These are phyloP conservation scores for Teunomyces panamensis DNA, from an alignment of 805 yeast genomes.

Conservation along the genomic window DNA sequence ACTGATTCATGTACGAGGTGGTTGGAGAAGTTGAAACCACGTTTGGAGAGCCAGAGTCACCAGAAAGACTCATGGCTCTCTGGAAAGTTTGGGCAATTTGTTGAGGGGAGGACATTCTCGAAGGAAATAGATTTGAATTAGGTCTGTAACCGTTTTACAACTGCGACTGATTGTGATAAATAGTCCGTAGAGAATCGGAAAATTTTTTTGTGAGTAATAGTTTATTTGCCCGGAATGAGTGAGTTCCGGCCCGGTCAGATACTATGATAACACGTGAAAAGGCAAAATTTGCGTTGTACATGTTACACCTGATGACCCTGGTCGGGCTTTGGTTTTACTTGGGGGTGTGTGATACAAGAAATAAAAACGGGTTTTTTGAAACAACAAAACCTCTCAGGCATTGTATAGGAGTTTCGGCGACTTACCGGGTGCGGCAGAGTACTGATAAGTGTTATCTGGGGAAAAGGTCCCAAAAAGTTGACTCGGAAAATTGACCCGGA, in stretches of 20 bases:
- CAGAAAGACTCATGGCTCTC: slow-evolving; percentile 49
- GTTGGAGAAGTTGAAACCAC: slow-evolving; percentile 84
- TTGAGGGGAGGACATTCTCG: slow-evolving; percentile 61
- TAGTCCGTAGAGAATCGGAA: background rate
- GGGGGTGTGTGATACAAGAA: background rate
- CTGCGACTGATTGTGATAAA: background rate
- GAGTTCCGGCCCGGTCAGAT: slow-evolving; percentile 1
- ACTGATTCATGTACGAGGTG: slow-evolving; percentile 65
- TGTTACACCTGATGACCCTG: background rate
- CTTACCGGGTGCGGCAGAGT: too few relatives aligned
- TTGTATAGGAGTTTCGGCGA: too few relatives aligned
- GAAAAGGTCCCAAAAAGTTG: background rate
- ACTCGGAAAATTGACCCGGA: background rate
- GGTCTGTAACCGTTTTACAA: background rate
- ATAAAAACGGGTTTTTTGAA: background rate
- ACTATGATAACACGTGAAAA: slow-evolving; percentile 2
- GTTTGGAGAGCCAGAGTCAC: slow-evolving; percentile 48
- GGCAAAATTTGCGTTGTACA: background rate
- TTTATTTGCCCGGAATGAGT: background rate
- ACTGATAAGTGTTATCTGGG: slow-evolving; percentile 3
- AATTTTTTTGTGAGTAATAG: slow-evolving; percentile 10
- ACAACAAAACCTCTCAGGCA: too few relatives aligned
- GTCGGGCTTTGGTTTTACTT: background rate
- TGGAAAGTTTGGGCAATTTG: slow-evolving; percentile 63
- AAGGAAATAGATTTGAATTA: background rate